phyloP scores from a whole-genome alignment of 768 basidiomycete genomes.

The Psilocybe cyanescens region DNA sequence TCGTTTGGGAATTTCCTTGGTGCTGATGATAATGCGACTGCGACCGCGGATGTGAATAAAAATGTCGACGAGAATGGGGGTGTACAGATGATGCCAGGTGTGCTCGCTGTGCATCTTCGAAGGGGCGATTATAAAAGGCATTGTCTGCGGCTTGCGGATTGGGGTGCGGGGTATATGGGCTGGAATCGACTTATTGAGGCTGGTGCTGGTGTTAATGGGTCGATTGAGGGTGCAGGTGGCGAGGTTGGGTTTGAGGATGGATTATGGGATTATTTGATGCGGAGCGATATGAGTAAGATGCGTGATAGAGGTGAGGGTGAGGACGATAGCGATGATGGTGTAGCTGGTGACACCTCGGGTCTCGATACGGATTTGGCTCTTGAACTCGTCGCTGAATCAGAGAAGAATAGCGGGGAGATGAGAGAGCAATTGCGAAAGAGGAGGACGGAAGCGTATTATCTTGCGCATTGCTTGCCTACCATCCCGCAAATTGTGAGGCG shows the following conservation, averaged over 20 bases:
- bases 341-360: not conserved
- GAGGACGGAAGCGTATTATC: slow-evolving; percentile 34
- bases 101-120: slow-evolving; percentile 59
- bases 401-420: slow-evolving; percentile 14
- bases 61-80: no score
- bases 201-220: not conserved
- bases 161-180: slow-evolving; percentile 51
- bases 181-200: slow-evolving; percentile 45
- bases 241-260: not conserved
- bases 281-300: not conserved
- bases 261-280: not conserved
- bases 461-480: slow-evolving; percentile 46
- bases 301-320: not conserved
- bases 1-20: no score
- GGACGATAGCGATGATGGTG: not conserved
- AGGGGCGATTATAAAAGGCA: slow-evolving; percentile 62
- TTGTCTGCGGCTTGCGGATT: slow-evolving; percentile 51
- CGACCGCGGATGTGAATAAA: no score
- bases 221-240: not conserved
- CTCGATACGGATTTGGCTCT: not conserved
- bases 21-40: no score
- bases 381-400: not conserved
- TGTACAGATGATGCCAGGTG: slow-evolving; percentile 28
- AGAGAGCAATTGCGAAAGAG: not conserved
- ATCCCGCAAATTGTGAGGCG: slow-evolving; percentile 43